Conservation (phyloP, 208 protist species). For the Leishmania amazonensis region DNA sequence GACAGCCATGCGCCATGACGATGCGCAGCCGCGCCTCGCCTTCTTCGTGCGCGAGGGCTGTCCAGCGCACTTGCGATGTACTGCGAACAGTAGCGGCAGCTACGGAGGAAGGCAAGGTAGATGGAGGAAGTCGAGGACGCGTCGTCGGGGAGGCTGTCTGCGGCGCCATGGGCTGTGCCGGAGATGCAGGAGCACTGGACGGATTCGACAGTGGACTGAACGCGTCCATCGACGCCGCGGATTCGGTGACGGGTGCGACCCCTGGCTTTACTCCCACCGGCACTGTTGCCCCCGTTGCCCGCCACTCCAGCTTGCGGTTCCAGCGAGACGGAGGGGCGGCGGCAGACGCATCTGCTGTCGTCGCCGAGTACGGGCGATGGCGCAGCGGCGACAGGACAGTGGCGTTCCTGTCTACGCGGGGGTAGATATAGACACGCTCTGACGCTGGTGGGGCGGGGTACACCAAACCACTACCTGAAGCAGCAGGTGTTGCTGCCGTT, state of each 20-base stretch:
- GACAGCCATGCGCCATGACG: neutral
- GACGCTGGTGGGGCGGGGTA: slow-evolving; percentile 11
- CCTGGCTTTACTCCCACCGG: too few species aligned
- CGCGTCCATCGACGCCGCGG: neutral
- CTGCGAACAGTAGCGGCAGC: too few species aligned
- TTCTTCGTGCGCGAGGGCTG: slow-evolving; percentile 1
- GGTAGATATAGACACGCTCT: slow-evolving; percentile 11
- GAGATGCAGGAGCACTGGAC: neutral
- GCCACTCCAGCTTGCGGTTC: neutral
- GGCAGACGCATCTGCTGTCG: neutral
- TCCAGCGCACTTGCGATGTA: neutral
- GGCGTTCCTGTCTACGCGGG: neutral
- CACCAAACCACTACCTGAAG: neutral
- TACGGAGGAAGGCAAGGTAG: neutral
- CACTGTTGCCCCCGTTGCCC: neutral
- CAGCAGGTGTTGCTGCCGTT: neutral
- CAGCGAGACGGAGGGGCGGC: neutral
- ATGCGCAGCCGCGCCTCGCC: slow-evolving; percentile 7
- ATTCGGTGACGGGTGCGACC: too few species aligned
- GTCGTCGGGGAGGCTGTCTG: neutral
- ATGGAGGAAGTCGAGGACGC: neutral
- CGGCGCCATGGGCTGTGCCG: neutral
- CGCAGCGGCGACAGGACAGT: slow-evolving; percentile 5
- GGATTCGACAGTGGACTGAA: neutral
- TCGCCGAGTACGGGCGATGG: neutral